Evolutionary conservation across 805 yeast genomes (phyloP).

Genomic region (Kazachstania africana): DNA sequence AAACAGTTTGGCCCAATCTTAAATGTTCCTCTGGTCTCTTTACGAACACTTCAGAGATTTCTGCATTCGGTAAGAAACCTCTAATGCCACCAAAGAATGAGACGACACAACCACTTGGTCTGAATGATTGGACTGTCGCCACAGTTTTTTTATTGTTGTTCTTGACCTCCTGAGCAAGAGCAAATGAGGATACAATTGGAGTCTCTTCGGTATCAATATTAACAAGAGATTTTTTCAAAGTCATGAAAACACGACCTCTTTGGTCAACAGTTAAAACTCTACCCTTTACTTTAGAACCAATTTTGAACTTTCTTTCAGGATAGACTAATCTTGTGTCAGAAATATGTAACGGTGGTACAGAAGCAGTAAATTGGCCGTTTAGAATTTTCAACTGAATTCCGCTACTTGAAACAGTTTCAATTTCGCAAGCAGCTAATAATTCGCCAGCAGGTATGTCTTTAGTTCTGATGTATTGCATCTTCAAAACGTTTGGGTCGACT

Average conservation of each 20-base stretch:
- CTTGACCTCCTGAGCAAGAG: constrained; percentile 37
- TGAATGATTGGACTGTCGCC: constrained; percentile 65
- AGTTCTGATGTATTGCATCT: constrained; percentile 52
- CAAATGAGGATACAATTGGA: constrained; percentile 31
- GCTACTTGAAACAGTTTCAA: constrained; percentile 39
- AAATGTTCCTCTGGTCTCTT: constrained; percentile 66
- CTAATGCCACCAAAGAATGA: constrained; percentile 68
- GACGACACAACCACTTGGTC: constrained; percentile 69
- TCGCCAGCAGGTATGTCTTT: constrained; percentile 74
- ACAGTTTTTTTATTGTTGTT: constrained; percentile 37
- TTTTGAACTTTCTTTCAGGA: constrained; percentile 87
- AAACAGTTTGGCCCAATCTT: constrained; percentile 73
- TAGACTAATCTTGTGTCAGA: constrained; percentile 74
- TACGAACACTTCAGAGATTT: constrained; percentile 83
- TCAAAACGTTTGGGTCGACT: constrained; percentile 51
- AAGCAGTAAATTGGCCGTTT: constrained; percentile 53
- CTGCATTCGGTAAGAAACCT: constrained; percentile 78
- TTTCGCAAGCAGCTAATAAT: constrained; percentile 44
- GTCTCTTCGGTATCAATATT: constrained; percentile 30
- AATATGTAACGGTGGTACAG: constrained; percentile 64
- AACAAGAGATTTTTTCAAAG: constrained; percentile 78
- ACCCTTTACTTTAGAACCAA: constrained; percentile 70
- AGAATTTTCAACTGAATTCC: constrained; percentile 62
- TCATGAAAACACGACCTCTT: constrained; percentile 43
- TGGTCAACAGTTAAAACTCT: constrained; percentile 46